Conservation (phyloP, 73 alveolate genomes). For the Halteria grandinella region DNA sequence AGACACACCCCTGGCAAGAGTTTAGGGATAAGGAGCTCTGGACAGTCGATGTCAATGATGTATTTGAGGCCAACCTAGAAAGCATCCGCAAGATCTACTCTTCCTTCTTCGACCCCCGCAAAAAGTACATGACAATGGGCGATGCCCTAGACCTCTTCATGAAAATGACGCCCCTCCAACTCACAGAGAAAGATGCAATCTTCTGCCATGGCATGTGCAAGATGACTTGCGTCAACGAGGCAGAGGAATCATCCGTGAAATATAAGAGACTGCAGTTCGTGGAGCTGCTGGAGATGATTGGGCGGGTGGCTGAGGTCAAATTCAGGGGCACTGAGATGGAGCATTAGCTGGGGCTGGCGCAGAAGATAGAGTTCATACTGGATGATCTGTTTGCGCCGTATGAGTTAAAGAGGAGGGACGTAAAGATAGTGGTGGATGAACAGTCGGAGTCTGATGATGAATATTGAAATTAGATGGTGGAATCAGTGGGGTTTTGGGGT, state of each 20-base stretch:
- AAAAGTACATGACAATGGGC: conserved; percentile 47
- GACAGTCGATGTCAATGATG: conserved; percentile 67
- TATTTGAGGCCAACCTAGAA: conserved; percentile 50
- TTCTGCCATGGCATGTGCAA: conserved; percentile 67
- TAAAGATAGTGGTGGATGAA: conserved; percentile 51
- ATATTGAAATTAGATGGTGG: too few species aligned
- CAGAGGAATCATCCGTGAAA: background rate
- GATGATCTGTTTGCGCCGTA: conserved; percentile 46
- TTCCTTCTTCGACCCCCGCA: conserved; percentile 45
- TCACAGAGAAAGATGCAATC: conserved; percentile 62
- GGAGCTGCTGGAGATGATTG: conserved; percentile 61
- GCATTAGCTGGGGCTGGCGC: conserved; percentile 18
- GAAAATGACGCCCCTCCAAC: conserved; percentile 30
- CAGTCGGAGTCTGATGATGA: conserved; percentile 59
- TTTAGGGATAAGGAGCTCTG: conserved; percentile 58
- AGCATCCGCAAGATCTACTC: conserved; percentile 44
- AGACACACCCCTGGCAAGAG: conserved; percentile 42
- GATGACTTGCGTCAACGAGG: conserved; percentile 58
- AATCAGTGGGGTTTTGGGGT: too few species aligned
- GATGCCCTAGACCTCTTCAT: conserved; percentile 55
- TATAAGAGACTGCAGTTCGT: conserved; percentile 48
- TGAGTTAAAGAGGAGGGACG: conserved; percentile 53
- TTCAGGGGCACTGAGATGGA: conserved; percentile 5
- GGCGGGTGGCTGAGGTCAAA: conserved; percentile 55
- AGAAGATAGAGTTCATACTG: conserved; percentile 32